phyloP scores from a whole-genome alignment of 2,329 filamentous ascomycete species.

The Colletotrichum filicis region DNA sequence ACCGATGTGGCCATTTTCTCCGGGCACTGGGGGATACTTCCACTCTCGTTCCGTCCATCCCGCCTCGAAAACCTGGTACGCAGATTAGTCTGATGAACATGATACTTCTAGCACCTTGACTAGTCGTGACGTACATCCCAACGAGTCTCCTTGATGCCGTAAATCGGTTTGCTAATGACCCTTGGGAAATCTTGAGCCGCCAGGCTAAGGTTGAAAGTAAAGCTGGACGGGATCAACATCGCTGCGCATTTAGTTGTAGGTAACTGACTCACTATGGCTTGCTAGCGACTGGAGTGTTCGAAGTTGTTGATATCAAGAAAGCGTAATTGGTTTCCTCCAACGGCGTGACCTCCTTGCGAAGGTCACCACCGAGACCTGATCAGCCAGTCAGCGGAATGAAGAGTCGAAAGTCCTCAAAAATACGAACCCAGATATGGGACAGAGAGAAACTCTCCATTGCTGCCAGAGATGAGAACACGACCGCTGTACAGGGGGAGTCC shows the following conservation, averaged over 20 bases:
- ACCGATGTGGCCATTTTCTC: constrained; percentile 53
- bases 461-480: constrained; percentile 43
- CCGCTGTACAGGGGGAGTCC: constrained; percentile 47
- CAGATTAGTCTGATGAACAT: not conserved
- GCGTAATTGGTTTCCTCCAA: not conserved
- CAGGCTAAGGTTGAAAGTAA: constrained; percentile 71
- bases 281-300: too few species aligned
- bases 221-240: constrained; percentile 40
- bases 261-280: too few species aligned
- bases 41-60: constrained; percentile 53
- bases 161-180: constrained; percentile 34
- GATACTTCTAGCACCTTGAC: too few species aligned
- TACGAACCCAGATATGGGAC: constrained; percentile 45
- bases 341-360: constrained; percentile 36
- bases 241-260: too few species aligned
- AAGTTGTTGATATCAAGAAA: too few species aligned
- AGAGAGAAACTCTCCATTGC: constrained; percentile 45
- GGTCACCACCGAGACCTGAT: constrained; percentile 36
- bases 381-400: too few species aligned
- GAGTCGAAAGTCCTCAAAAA: not conserved
- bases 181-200: constrained; percentile 48
- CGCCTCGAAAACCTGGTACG: constrained; percentile 47
- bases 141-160: constrained; percentile 37
- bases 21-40: constrained; percentile 53
- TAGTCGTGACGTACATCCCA: constrained; percentile 32